Evolutionary conservation across 257 asterid species (phyloP).

Genomic region (Echium plantagineum): DNA sequence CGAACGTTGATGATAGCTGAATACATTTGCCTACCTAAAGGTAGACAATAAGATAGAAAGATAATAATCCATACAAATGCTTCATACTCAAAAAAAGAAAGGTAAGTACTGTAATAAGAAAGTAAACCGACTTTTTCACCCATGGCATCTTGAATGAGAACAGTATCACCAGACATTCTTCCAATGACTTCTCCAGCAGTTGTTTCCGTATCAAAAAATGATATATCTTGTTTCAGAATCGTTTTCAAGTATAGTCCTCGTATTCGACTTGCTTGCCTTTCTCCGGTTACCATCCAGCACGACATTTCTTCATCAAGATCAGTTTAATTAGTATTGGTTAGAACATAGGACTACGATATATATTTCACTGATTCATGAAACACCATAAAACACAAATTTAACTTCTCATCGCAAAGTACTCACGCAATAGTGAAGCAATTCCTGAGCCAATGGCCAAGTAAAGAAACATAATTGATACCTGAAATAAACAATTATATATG

Average conservation of each 20-base stretch:
- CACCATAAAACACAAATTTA: too few relatives aligned
- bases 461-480: conserved; percentile 31
- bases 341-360: not conserved
- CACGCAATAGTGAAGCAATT: conserved; percentile 32
- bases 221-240: conserved; percentile 49
- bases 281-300: conserved; percentile 68
- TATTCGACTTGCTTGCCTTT: conserved; percentile 50
- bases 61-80: too few relatives aligned
- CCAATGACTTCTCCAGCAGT: conserved; percentile 55
- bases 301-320: conserved; percentile 40
- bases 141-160: conserved; percentile 80
- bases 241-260: conserved; percentile 46
- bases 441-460: conserved; percentile 29
- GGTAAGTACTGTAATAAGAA: too few relatives aligned
- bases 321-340: not conserved
- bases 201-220: conserved; percentile 55
- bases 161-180: conserved; percentile 54
- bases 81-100: not conserved
- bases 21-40: conserved; percentile 52
- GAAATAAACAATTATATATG: conserved; percentile 6
- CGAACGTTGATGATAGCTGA: conserved; percentile 38
- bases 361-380: not conserved
- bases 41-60: not conserved
- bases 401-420: too few relatives aligned
- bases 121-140: conserved; percentile 47